Conservation (phyloP, 129 eudicot genomes). For the Helichrysum umbraculigerum region DNA sequence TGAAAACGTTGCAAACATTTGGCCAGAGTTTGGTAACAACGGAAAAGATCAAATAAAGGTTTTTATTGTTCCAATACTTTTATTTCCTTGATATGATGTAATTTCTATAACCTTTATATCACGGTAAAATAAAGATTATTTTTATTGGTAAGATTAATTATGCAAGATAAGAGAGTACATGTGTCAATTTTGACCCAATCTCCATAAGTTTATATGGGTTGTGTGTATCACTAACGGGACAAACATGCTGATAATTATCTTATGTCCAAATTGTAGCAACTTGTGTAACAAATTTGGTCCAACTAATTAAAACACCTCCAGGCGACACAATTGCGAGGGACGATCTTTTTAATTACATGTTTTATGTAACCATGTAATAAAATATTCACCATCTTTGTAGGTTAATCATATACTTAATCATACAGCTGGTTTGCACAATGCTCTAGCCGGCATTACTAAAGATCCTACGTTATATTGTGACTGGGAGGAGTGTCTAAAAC, state of each 20-base stretch:
- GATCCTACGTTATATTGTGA: constrained; percentile 56
- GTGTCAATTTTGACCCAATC: neutral
- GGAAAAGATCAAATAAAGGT: constrained; percentile 81
- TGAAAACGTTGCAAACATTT: constrained; percentile 64
- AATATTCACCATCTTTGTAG: constrained; percentile 26
- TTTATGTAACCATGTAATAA: neutral
- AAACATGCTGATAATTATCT: neutral
- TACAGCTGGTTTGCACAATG: constrained; percentile 37
- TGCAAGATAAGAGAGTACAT: neutral
- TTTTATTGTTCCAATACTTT: neutral
- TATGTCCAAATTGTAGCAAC: neutral
- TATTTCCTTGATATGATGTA: neutral
- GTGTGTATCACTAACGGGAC: neutral
- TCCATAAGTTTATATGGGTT: neutral
- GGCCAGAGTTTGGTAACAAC: constrained; percentile 72
- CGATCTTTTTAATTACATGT: neutral
- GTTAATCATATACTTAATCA: constrained; percentile 50
- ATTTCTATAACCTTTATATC: no score
- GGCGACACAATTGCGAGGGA: neutral
- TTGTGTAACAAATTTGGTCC: neutral
- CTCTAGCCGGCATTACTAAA: constrained; percentile 43
- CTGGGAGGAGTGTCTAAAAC: constrained; percentile 67
- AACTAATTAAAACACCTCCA: neutral
- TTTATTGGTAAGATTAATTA: neutral
- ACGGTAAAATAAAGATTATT: neutral